Conservation (phyloP, 2,329 filamentous ascomycete genomes). For the Arthrobotrys pseudoclavata region DNA sequence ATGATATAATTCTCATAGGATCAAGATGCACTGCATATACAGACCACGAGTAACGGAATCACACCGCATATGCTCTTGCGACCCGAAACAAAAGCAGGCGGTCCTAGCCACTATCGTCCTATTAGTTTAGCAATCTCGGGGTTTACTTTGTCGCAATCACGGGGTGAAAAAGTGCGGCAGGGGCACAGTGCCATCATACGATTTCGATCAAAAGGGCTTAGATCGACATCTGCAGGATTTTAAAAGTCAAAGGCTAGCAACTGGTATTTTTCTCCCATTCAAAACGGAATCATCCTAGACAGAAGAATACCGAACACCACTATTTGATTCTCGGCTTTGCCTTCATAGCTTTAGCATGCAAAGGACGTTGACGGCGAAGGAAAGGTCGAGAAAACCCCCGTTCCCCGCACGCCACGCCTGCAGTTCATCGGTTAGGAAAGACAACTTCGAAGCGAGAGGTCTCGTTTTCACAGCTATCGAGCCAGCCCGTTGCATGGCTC, state of each 20-base stretch:
- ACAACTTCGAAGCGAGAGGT: conserved; percentile 4
- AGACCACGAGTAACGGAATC: not conserved
- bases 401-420: conserved; percentile 1
- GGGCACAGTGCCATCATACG: not conserved
- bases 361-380: not conserved
- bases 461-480: not conserved
- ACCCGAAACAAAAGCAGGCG: conserved; percentile 12
- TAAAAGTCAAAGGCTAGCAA: conserved; percentile 34
- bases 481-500: not conserved
- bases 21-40: not conserved
- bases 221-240: conserved; percentile 30
- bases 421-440: conserved; percentile 9
- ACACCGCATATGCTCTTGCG: conserved; percentile 18
- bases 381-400: not conserved
- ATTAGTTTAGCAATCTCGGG: not conserved
- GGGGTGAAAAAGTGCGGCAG: conserved; percentile 2
- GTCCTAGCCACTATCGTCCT: conserved; percentile 1
- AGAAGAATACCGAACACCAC: not conserved
- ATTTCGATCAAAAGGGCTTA: conserved; percentile 15
- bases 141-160: conserved; percentile 6
- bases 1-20: not conserved
- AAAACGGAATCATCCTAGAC: not conserved
- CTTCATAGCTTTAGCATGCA: not conserved
- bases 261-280: not conserved
- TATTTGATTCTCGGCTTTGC: no score